Evolutionary conservation across 164 flowering plant species (phyloP).

Genomic region (Piper betle): DNA sequence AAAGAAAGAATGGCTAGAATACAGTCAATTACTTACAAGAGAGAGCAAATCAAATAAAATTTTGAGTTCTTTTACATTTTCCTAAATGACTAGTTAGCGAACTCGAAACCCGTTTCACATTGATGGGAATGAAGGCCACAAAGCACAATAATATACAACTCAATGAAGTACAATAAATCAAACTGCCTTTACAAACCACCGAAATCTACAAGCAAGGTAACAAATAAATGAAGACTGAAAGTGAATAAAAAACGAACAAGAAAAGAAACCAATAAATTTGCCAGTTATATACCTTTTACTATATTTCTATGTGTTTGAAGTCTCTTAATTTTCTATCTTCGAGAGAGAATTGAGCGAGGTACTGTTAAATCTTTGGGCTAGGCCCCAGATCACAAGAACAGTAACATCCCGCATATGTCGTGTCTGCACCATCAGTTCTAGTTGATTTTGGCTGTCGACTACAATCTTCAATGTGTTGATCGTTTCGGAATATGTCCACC

Average conservation of each 20-base stretch:
- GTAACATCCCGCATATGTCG: slow-evolving; percentile 75
- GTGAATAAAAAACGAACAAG: too few species aligned
- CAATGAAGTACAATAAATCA: background rate
- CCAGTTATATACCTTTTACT: background rate
- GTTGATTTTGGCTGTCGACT: slow-evolving; percentile 87
- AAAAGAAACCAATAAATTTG: background rate
- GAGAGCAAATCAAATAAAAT: too few species aligned
- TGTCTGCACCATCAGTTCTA: slow-evolving; percentile 84
- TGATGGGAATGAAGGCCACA: too few species aligned
- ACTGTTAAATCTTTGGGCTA: slow-evolving; percentile 89
- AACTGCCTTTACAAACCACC: background rate
- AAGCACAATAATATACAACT: too few species aligned
- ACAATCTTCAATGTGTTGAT: slow-evolving; percentile 81
- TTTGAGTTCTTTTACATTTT: too few species aligned
- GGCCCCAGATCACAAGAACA: slow-evolving; percentile 81
- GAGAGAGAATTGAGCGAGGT: slow-evolving; percentile 94
- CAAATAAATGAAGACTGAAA: background rate
- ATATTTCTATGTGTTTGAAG: background rate
- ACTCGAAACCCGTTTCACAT: too few species aligned
- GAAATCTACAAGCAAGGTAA: background rate
- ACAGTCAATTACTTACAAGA: too few species aligned
- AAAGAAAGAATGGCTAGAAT: too few species aligned
- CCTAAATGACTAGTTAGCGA: too few species aligned
- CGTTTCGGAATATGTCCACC: slow-evolving; percentile 88
- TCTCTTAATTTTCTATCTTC: slow-evolving; percentile 50